phyloP scores from a whole-genome alignment of 2,329 filamentous ascomycete species.

The Trichophyton rubrum region DNA sequence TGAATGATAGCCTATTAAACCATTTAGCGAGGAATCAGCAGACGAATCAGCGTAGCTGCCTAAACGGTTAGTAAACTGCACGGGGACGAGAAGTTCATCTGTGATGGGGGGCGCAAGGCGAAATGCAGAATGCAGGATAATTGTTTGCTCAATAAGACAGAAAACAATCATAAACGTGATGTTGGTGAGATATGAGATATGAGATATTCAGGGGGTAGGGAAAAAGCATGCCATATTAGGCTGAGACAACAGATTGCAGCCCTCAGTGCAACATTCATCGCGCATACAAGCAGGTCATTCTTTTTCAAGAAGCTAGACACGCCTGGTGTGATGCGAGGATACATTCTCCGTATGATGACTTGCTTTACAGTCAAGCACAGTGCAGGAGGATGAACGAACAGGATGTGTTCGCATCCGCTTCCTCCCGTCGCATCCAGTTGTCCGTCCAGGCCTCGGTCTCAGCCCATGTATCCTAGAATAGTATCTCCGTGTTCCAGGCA shows the following conservation, averaged over 20 bases:
- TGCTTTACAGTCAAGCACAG: no score
- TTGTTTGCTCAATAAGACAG: neutral
- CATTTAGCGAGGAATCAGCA: no score
- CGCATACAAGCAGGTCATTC: neutral
- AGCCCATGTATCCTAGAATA: neutral
- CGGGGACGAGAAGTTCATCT: no score
- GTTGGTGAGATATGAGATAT: neutral
- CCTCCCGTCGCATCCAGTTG: neutral
- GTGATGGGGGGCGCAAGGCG: no score
- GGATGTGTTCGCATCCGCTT: neutral
- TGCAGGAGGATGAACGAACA: neutral
- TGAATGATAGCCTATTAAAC: no score
- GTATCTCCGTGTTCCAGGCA: neutral
- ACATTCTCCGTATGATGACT: no score
- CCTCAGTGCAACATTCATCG: neutral
- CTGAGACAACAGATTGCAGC: conserved; percentile 1
- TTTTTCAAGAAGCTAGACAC: neutral
- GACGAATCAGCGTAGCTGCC: no score
- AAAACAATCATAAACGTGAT: neutral
- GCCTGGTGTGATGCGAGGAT: neutral
- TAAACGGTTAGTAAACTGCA: no score
- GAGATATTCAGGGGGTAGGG: neutral
- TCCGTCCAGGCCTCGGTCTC: neutral
- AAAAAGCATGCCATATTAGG: neutral
- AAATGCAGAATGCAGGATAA: no score